Conservation (phyloP, 495 filamentous ascomycete genomes). For the Penicillium bovifimosum region DNA sequence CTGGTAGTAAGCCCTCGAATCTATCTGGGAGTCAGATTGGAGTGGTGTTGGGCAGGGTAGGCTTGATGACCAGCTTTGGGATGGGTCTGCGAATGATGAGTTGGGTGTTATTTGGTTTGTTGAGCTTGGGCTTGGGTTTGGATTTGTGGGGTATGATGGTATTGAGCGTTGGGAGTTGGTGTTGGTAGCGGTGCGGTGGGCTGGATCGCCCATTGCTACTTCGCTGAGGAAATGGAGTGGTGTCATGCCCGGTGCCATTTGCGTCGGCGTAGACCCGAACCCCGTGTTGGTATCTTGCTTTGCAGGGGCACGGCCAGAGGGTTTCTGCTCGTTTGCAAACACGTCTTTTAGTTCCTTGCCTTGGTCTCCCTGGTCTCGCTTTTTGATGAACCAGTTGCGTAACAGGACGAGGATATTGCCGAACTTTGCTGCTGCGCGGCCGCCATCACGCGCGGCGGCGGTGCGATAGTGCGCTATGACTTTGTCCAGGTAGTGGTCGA, state of each 20-base stretch:
- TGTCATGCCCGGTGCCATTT: conserved; percentile 35
- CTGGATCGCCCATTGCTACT: conserved; percentile 54
- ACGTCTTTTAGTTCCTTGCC: conserved; percentile 24
- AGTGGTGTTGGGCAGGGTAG: neutral
- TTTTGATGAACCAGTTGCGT: conserved; percentile 61
- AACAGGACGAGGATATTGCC: conserved; percentile 69
- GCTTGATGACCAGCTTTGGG: conserved; percentile 1
- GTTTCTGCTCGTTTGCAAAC: conserved; percentile 11
- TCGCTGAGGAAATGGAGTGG: conserved; percentile 64
- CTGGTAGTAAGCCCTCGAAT: conserved; percentile 10
- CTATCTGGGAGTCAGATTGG: conserved; percentile 6
- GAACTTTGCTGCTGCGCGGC: conserved; percentile 70
- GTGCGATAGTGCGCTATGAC: conserved; percentile 61
- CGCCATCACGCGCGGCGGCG: conserved; percentile 58
- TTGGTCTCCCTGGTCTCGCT: conserved; percentile 44
- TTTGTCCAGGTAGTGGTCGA: conserved; percentile 67
- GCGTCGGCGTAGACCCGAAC: conserved; percentile 8
- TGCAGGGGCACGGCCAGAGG: conserved; percentile 1
- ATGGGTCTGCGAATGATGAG: neutral
- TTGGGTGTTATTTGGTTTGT: neutral
- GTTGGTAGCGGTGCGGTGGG: conserved; percentile 9
- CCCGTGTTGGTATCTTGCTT: conserved; percentile 2
- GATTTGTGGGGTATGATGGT: conserved; percentile 9
- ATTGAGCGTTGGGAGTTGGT: neutral
- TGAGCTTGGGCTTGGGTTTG: conserved; percentile 2